Evolutionary conservation across 2,329 filamentous ascomycete genomes (phyloP).

Genomic region (Karstenula rhodostoma): DNA sequence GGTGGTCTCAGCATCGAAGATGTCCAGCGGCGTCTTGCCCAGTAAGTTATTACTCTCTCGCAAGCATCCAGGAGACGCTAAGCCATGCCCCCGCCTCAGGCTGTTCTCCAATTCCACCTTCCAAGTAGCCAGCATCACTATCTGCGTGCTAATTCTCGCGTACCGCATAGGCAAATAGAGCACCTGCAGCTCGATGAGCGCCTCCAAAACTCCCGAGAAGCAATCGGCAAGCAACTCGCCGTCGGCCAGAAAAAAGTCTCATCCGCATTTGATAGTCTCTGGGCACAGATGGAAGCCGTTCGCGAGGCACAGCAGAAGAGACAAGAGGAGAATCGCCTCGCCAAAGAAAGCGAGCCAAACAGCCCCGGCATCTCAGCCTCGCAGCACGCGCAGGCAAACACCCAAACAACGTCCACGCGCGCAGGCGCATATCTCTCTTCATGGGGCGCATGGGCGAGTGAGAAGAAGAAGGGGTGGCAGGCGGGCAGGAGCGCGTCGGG

Average conservation of each 20-base stretch:
- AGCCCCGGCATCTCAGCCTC: constrained; percentile 40
- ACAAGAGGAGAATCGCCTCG: constrained; percentile 63
- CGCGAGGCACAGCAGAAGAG: constrained; percentile 75
- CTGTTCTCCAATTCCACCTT: constrained; percentile 40
- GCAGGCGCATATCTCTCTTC: constrained; percentile 70
- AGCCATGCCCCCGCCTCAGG: constrained; percentile 41
- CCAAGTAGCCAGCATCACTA: constrained; percentile 35
- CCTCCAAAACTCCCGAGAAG: constrained; percentile 82
- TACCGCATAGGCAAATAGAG: constrained; percentile 72
- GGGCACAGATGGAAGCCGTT: constrained; percentile 86
- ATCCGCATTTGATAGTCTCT: constrained; percentile 85
- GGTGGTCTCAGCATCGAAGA: constrained; percentile 94
- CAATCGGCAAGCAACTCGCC: constrained; percentile 86
- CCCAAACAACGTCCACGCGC: constrained; percentile 61
- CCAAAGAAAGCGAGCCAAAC: constrained; percentile 41
- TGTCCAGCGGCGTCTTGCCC: constrained; percentile 85
- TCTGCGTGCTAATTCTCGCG: constrained; percentile 49
- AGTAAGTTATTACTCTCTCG: constrained; percentile 52
- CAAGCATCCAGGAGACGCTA: constrained; percentile 12
- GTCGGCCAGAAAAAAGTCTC: constrained; percentile 89
- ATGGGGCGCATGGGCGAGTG: constrained; percentile 72
- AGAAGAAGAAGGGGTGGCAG: constrained; percentile 68
- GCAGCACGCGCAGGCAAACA: constrained; percentile 64
- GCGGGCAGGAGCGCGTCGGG: constrained; percentile 24
- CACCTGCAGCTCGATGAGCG: constrained; percentile 94